Evolutionary conservation across 2,329 filamentous ascomycete genomes (phyloP), one percentile per base, ranked within the genome.

Genomic region (Neonectria coccinea): DNA sequence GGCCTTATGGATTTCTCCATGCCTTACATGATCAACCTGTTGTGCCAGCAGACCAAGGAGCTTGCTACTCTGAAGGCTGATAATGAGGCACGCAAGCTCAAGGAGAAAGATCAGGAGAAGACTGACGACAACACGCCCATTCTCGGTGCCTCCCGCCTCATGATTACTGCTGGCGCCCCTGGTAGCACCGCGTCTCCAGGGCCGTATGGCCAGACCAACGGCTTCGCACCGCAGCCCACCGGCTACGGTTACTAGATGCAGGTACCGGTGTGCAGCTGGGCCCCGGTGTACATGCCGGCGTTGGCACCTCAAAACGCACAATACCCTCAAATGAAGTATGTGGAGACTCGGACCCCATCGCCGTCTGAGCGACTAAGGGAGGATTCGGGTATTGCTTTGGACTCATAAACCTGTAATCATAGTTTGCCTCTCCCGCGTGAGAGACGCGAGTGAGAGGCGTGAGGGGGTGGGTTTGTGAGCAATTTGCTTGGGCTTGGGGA

Each of bases 1-100:
- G 93, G 94, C 65, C 91, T 99, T 42, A 89, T 91, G 74, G 96
- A 99, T 83, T 99, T 97, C 83, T 97, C 94, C 52, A 99, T 99
- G 97, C 96, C 96, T 18, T 99, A 97, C 86, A 97, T 99, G 93
- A 98, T 99, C 88, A 99, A 98, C 84, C 92, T 97, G 84, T 86
- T 99, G 68, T 89, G 91, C 72, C 94, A 97, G 80, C 94, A 98
- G 82, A 94, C 93, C 42, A 89, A 91, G 71, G 91, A 97, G 61
- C 91, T 99, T 71, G 89, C 94, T 64, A 79, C 85, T 64, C 87
- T 99, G 66, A 97, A 97, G 86, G 92, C 93, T 67, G 97, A 99
- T 81, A 99, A 98, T 77, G 97, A 99, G 80, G 92, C 94, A 77
- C 91, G 94, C 75, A 97, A 97, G 81, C 85, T 85, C 39, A 89